Evolutionary conservation across 2,329 filamentous ascomycete genomes (phyloP).

Genomic region (Alternaria brassicae): DNA sequence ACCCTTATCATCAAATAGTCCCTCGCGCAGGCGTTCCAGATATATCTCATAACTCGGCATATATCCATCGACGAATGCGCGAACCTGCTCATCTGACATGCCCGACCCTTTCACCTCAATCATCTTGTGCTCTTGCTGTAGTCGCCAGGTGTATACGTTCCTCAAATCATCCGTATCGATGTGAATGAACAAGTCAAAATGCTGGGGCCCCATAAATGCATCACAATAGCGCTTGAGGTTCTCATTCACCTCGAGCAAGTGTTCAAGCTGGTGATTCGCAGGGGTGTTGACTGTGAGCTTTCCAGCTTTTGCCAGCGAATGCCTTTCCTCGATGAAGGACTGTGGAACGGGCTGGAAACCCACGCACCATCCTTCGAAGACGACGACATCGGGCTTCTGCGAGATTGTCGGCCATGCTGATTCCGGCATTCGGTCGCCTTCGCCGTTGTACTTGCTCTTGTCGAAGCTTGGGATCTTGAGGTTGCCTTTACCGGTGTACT

Average conservation of each 20-base stretch:
- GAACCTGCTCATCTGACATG: slow-evolving; percentile 83
- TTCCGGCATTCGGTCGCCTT: slow-evolving; percentile 74
- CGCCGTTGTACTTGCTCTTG: slow-evolving; percentile 77
- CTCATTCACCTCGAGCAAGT: slow-evolving; percentile 66
- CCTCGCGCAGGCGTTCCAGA: slow-evolving; percentile 57
- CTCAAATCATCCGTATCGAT: slow-evolving; percentile 74
- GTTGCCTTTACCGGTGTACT: slow-evolving; percentile 56
- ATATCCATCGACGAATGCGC: slow-evolving; percentile 73
- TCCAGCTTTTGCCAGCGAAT: slow-evolving; percentile 61
- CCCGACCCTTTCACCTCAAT: slow-evolving; percentile 71
- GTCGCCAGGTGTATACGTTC: slow-evolving; percentile 85
- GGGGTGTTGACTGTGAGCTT: slow-evolving; percentile 55
- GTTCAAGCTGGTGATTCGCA: slow-evolving; percentile 61
- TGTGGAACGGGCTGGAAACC: slow-evolving; percentile 75
- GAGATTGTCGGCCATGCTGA: slow-evolving; percentile 68
- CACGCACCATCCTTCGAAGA: slow-evolving; percentile 92
- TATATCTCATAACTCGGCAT: slow-evolving; percentile 65
- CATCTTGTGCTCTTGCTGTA: slow-evolving; percentile 78
- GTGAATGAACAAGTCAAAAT: slow-evolving; percentile 68
- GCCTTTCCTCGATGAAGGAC: slow-evolving; percentile 62
- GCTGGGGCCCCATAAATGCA: slow-evolving; percentile 52
- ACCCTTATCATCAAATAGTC: slow-evolving; percentile 56
- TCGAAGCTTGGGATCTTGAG: slow-evolving; percentile 78
- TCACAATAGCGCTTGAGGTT: slow-evolving; percentile 61
- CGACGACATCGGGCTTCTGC: slow-evolving; percentile 67